A percentile compares a stretch with the other conserved stretches of the same genome.
Conservation (phyloP, 2,329 filamentous ascomycete genomes). For the Cryphonectria carpinicola region DNA sequence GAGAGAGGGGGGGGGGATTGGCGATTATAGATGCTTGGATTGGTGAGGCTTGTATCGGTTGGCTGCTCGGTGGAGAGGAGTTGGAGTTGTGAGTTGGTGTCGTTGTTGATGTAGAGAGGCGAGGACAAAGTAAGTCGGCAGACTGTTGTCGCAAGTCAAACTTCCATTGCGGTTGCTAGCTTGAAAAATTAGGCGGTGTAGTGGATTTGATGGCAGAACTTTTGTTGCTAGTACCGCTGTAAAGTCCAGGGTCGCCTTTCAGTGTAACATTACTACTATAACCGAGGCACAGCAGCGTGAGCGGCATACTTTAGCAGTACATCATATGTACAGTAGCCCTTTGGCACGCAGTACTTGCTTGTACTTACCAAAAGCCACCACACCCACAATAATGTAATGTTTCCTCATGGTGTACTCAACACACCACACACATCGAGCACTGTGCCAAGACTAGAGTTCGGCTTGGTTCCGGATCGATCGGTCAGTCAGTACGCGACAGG, state of each 20-base stretch:
- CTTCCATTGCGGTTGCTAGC: neutral
- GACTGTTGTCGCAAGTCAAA: neutral
- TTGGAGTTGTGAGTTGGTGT: conserved; percentile 3
- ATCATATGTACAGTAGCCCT: no score
- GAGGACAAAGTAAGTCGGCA: neutral
- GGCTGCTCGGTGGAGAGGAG: no score
- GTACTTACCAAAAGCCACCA: neutral
- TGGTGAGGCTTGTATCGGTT: neutral
- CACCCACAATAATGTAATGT: conserved; percentile 6
- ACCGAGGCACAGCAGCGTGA: conserved; percentile 19
- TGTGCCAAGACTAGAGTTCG: neutral
- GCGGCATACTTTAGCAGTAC: neutral
- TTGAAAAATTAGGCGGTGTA: conserved; percentile 31
- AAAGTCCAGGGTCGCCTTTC: neutral
- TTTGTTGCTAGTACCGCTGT: neutral
- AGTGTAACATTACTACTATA: neutral
- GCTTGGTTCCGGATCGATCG: neutral
- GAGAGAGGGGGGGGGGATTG: no score
- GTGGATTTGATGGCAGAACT: conserved; percentile 25
- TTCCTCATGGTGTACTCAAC: no score
- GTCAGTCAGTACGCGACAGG: neutral
- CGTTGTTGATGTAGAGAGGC: conserved; percentile 2
- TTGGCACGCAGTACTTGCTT: neutral
- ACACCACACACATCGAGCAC: neutral
- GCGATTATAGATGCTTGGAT: neutral